Base-by-base conservation (phyloP, 441 rosid species). In the Croton laevigatus region DNA sequence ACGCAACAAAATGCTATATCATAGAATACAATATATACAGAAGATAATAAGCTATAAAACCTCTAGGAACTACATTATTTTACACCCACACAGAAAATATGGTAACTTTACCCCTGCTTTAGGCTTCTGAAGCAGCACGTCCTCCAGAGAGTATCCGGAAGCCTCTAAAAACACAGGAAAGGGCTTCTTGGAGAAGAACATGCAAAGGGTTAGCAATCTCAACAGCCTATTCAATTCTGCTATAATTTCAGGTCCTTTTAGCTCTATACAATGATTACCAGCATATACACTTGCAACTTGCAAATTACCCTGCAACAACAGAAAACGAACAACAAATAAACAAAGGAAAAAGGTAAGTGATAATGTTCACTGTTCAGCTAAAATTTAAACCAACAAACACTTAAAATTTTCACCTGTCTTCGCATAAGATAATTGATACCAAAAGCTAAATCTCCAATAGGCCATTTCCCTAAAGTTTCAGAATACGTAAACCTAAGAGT, bases 401-500 rank as follows among this genome's bases (percentile, higher is more conserved):
- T 59, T 9, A 42, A 5, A 19, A n/a, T 54, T 19, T 44, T 7
- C 49, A 45, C 97, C 97, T 93, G 95, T 71, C 91, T 83, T 66
- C 94, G 86, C 84, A 95, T 85, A 58, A 93, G 85, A 75, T 87
- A 93, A 77, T 93, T 95, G 72, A 95, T 91, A 68, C 98, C 98
- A 69, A 95, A 93, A 66, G 98, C 99, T 74, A 95, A 83, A 84
- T 95, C 97, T 23, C 87, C 95, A 37, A 95, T 84, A 8, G 99
- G 99, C 98, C 98, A 95, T 82, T 95, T 93, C 8, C 99, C 99
- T 45, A 95, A 74, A 60, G 99, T 95, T 77, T 95, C 98, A 6
- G 96, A 88, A 82, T 89, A 95, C 16, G 96, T 95, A 62, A 92
- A 95, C 62, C 93, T 81, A 22, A 95, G 85, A 23, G 99, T 95